phyloP scores from a whole-genome alignment of 2,329 filamentous ascomycete genomes.

The Ploettnerulaceae sp. region DNA sequence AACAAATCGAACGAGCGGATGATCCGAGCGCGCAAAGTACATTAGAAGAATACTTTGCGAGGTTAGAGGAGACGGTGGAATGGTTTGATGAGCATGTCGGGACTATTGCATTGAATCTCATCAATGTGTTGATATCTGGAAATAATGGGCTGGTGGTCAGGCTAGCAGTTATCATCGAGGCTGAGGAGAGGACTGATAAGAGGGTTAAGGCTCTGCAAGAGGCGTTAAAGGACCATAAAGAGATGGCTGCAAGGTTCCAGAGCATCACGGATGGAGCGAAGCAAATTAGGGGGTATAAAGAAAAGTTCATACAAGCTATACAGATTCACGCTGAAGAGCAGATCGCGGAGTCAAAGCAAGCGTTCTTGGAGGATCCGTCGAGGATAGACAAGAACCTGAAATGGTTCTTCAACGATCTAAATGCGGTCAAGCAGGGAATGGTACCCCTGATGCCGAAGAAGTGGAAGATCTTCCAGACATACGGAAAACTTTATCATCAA shows the following conservation, averaged over 20 bases:
- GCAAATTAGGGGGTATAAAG: slow-evolving; percentile 90
- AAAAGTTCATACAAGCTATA: slow-evolving; percentile 78
- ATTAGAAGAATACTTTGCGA: slow-evolving; percentile 82
- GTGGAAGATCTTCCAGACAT: slow-evolving; percentile 92
- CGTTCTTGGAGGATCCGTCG: slow-evolving; percentile 78
- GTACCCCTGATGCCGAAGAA: slow-evolving; percentile 86
- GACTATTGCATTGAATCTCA: slow-evolving; percentile 81
- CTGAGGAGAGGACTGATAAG: slow-evolving; percentile 94
- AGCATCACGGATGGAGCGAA: slow-evolving; percentile 92
- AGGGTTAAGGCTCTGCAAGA: slow-evolving; percentile 88
- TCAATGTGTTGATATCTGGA: slow-evolving; percentile 78
- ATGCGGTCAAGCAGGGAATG: slow-evolving; percentile 92
- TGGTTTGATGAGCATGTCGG: slow-evolving; percentile 97
- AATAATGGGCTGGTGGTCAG: slow-evolving; percentile 88
- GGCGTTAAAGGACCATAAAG: slow-evolving; percentile 90
- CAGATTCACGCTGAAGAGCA: slow-evolving; percentile 57
- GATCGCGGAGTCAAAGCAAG: slow-evolving; percentile 56
- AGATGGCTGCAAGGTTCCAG: slow-evolving; percentile 89
- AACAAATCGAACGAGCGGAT: slow-evolving; percentile 79
- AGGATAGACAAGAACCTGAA: slow-evolving; percentile 81
- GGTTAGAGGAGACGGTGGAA: slow-evolving; percentile 80
- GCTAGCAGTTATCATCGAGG: slow-evolving; percentile 86
- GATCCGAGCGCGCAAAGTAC: slow-evolving; percentile 74
- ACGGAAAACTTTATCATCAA: slow-evolving; percentile 83
- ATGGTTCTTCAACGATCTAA: slow-evolving; percentile 98